Base-by-base conservation (phyloP, 2,329 filamentous ascomycete species). In the Graphiopsis chlorocephala region DNA sequence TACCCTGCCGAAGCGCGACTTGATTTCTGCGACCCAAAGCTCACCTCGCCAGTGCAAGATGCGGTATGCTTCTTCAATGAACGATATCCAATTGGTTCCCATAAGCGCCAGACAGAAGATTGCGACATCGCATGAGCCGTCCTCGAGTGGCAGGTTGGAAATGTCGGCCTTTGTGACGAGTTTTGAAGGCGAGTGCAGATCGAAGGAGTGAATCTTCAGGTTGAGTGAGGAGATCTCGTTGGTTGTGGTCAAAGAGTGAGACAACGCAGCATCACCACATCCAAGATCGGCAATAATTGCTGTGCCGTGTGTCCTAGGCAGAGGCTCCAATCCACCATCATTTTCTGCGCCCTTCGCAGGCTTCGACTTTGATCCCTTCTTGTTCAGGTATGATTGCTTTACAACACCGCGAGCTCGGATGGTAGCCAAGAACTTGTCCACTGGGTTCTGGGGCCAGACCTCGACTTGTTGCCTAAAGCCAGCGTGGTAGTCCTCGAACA, bases 41-140 rank as follows among this genome's bases (percentile, higher is more conserved):
- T 99, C 95, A 70, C 95, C 95, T 74, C 95, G 94, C 86, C 93
- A 93, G 74, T 92, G 90, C 67, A 99, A 85, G 60, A 98, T 84
- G 62, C 95, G 89, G 82, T 92, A 96, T 15, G 94, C 94, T 80
- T 99, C 95, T 79, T 98, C 95, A 72, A 99, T 86, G 76, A 99
- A 98, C 72, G 92, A 89, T 61, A 96, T 86, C 94, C 95, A 99
- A 80, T 99, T 99, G 63, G 95, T 99, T 74, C 95, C 95, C 95
- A 99, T 99, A 65, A 99, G 86, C 58, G 94, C 95, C 33, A 99
- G 85, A 78, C 95, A 99, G 82, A 98, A 98, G 70, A 99, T 89
- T 57, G 91, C 91, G 5, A 99, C 84, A 77, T 99, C 93, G 67
- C 93, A 88, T 67, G 85, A 88, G 52, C 87, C 89, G 70, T 93